Percentiles rank a stretch among this genome's conserved stretches.
Evolutionary conservation across 768 basidiomycete species (phyloP).

Genomic region (Boletus pseudopeckii): DNA sequence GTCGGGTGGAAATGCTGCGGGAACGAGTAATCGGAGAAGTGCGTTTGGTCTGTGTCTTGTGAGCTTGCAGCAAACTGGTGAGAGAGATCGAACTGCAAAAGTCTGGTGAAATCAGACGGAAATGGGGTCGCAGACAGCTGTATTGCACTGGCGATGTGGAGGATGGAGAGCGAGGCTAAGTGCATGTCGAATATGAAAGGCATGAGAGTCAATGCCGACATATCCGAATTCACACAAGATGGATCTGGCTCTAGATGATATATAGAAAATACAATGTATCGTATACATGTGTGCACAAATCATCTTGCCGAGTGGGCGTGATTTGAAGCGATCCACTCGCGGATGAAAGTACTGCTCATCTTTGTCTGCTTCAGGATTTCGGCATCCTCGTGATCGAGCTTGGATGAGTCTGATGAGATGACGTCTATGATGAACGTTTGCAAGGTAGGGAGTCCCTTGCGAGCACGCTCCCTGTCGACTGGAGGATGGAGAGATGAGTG

Average conservation of each 20-base stretch:
- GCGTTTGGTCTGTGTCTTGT: conserved; percentile 2
- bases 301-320: conserved; percentile 3
- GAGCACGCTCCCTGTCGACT: conserved; percentile 66
- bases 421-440: conserved; percentile 83
- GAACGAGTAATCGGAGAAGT: conserved; percentile 7
- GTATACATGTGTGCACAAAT: conserved; percentile 1
- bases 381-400: conserved; percentile 62
- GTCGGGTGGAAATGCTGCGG: conserved; percentile 8
- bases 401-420: conserved; percentile 64
- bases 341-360: conserved; percentile 92
- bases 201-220: too few species aligned
- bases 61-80: conserved; percentile 9
- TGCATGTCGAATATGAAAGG: neutral
- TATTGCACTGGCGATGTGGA: conserved; percentile 1
- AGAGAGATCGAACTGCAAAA: conserved; percentile 23
- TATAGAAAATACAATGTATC: conserved; percentile 3
- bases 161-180: neutral
- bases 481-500: conserved; percentile 1
- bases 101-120: neutral
- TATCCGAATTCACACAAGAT: conserved; percentile 2
- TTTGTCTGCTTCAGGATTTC: conserved; percentile 73
- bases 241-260: neutral
- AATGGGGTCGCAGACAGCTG: neutral
- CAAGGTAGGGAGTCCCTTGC: conserved; percentile 55
- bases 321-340: conserved; percentile 72